Base-by-base conservation (phyloP, 345 rosid genomes). In the Eutrema japonicum region DNA sequence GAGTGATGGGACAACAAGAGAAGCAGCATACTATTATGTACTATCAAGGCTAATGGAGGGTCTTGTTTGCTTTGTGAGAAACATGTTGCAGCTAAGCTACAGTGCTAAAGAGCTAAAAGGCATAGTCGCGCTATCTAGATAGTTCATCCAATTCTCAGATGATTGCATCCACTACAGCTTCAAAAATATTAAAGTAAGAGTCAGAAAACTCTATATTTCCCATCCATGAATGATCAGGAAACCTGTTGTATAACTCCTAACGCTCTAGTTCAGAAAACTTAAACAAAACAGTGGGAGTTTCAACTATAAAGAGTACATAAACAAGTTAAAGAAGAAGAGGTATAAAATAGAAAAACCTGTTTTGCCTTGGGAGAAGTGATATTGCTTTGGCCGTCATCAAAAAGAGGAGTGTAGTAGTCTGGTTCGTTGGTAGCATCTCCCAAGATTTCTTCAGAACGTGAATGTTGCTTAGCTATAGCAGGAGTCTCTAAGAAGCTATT, bases 401-500 rank as follows among this genome's bases (percentile, higher is more conserved):
- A 81, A 33, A 87, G 87, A 50, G 96, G 86, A 35, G 84, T 83
- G 75, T 82, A 87, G 74, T 76, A 85, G 76, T 86, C 65, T 6
- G 86, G 89, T 80, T 87, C 83, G 64, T 89, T 78, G n/a, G 85
- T 76, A 72, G 91, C 74, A 36, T 90, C 93, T 41, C 88, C 91
- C 55, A 88, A 60, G 64, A 74, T 82, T 26, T 82, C 91, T 71
- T 89, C 90, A 54, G 82, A 75, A 43, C 77, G 88, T 0, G 88
- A 85, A 79, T 61, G 56, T 8, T 64, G 77, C 66, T 80, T 74
- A 74, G 70, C 74, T 50, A 79, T 59, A 38, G 80, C 68, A 60
- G 86, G 45, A 4, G 93, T 92, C 75, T 85, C 85, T 47, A 89
- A 71, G 60, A 88, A 86, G 77, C 92, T 88, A 85, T 77, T 84